phyloP scores from a whole-genome alignment of 768 basidiomycete genomes.

The Cystofilobasidium ferigula region DNA sequence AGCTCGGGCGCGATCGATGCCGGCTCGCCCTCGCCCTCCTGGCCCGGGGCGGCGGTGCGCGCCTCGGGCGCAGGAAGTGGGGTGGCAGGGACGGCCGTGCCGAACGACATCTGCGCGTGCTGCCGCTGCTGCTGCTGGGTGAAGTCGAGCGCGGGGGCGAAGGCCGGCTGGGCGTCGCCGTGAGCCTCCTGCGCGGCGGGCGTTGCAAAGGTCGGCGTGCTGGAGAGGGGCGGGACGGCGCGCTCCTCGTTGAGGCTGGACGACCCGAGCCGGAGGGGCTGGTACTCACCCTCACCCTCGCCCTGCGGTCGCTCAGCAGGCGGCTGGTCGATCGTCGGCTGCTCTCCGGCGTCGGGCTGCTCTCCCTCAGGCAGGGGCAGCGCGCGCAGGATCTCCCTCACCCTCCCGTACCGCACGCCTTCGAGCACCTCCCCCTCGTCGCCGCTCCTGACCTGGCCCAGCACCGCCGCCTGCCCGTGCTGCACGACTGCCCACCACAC shows the following conservation, averaged over 20 bases:
- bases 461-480: neutral
- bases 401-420: neutral
- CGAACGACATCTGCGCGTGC: neutral
- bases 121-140: neutral
- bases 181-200: too few relatives aligned
- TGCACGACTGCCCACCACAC: neutral
- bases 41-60: too few relatives aligned
- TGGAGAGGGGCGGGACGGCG: too few relatives aligned
- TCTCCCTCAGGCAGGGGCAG: neutral
- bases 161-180: neutral
- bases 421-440: neutral
- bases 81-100: neutral
- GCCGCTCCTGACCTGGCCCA: neutral
- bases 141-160: too few relatives aligned
- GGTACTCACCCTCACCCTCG: too few relatives aligned
- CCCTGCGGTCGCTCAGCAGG: neutral
- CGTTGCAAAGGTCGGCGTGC: too few relatives aligned
- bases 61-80: too few relatives aligned
- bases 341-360: neutral
- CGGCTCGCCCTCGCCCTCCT: too few relatives aligned
- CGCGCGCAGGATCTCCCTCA: neutral
- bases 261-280: too few relatives aligned
- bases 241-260: too few relatives aligned
- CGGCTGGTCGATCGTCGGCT: neutral
- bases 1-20: too few relatives aligned